Base-by-base conservation (phyloP, 1,284 basidiomycete species). In the Ceratobasidium sp. region DNA sequence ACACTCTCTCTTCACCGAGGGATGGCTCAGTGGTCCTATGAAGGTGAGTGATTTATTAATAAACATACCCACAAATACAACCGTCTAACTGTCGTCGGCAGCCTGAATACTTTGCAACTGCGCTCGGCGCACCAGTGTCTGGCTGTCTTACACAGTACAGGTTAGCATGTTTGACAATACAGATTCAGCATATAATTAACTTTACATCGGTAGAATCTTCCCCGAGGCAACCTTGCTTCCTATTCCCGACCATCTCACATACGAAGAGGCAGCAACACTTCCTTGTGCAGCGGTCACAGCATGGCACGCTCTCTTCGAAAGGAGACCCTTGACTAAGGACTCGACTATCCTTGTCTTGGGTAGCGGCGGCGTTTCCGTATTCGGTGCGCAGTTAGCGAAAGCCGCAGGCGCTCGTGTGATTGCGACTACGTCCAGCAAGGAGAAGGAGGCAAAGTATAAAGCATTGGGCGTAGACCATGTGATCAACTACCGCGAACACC, bases 321-420 rank as follows among this genome's bases (percentile, higher is more conserved):
- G 82, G 1, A 77, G 79, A 5, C 82, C 83, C 14, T 57, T 86
- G 73, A 87, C 83, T 73, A 83, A 81, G 9, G 85, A 85, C 6
- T 84, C 86, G 73, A 80, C 79, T 21, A 84, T 89, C 44, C 81
- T 89, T 18, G 82, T 87, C 13, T 81, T 86, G 28, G 88, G 88
- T 5, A 88, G 87, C 0, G 88, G 88, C 5, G 88, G 87, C 46
- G 88, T 89, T 16, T 87, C 86, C 1, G 84, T 86, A 30, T 84
- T 86, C 76, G 85, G 80, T 30, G 77, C 85, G 0, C 88, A 89
- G 78, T 81, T 90, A 49, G 88, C 87, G 0, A 80, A 85, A 21
- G 87, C 86, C 0, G 83, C 85, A 0, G 88, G 89, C 16, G 88
- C 88, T 1, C 84, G 79, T 4, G 87, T 87, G 23, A 88, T 91